Conservation (phyloP, 1,139 yeast species). For the Entelexis paramagnoliae region DNA sequence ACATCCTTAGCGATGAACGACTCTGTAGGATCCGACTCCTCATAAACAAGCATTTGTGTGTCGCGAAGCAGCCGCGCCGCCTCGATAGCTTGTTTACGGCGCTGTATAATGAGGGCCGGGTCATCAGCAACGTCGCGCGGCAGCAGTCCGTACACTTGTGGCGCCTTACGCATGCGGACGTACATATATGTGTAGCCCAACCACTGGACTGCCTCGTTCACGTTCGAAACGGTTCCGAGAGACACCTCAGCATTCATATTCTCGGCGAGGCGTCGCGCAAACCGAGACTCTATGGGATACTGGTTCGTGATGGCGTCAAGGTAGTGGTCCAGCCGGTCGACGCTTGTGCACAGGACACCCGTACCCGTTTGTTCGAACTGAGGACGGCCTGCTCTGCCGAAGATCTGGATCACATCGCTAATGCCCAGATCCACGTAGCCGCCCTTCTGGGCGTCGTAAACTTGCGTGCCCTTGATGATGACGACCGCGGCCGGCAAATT, state of each 20-base stretch:
- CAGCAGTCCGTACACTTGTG: constrained; percentile 84
- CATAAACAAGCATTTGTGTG: constrained; percentile 87
- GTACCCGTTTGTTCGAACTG: constrained; percentile 89
- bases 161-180: constrained; percentile 91
- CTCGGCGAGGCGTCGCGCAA: constrained; percentile 71
- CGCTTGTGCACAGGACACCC: constrained; percentile 78
- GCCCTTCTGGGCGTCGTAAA: constrained; percentile 90
- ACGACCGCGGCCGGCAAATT: constrained; percentile 97
- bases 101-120: constrained; percentile 61
- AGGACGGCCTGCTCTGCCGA: constrained; percentile 99
- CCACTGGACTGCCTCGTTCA: constrained; percentile 95
- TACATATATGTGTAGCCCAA: constrained; percentile 89
- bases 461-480: constrained; percentile 90
- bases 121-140: constrained; percentile 80
- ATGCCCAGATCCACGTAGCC: constrained; percentile 90
- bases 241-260: constrained; percentile 94
- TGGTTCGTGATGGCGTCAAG: constrained; percentile 82
- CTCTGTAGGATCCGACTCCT: constrained; percentile 55
- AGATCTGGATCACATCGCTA: constrained; percentile 92
- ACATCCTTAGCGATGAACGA: constrained; percentile 76
- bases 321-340: constrained; percentile 76
- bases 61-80: constrained; percentile 78
- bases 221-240: constrained; percentile 85
- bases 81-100: constrained; percentile 61
- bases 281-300: constrained; percentile 87